Base-by-base conservation (phyloP, 345 rosid genomes). In the Ceriops zippeliana region DNA sequence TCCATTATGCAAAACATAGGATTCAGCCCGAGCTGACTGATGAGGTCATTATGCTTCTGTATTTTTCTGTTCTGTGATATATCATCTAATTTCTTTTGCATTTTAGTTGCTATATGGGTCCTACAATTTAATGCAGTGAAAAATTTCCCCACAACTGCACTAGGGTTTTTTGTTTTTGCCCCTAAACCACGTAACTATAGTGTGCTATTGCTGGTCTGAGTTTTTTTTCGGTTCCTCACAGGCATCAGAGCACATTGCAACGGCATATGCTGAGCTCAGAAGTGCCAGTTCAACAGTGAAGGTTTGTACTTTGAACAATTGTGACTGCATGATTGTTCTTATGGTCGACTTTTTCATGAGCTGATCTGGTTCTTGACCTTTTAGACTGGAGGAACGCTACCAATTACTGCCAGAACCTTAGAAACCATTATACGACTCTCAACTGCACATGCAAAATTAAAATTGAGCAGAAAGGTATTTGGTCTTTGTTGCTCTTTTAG, bases 321-420 rank as follows among this genome's bases (percentile, higher is more conserved):
- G 64, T 49, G 24, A 37, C 49, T 13, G 31, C 17, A 27, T 28
- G 15, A 52, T 56, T 67, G 19, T 56, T 64, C 13, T 24, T 38
- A 2, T 70, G 11, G 7, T 70, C 13, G 13, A 47, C n/a, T 16
- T 67, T 32, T 58, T 64, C 6, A 24, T 59, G 20, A 51, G 63
- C 68, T 77, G 47, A 75, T 35, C 34, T 56, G 46, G 15, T 76
- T 59, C 61, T 63, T 70, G 62, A 26, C 76, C 57, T 75, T 66
- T 82, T 66, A 95, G 99, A 91, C 96, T 59, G 98, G 99, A 42
- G 99, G 99, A 81, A 91, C 98, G 4, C 98, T 95, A 78, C 98
- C 98, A 11, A 91, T 95, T 56, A 95, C 99, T 54, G 97, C 99
- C 31, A 88, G 99, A 83, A 95, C 99, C 57, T 76, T 95, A 70